Evolutionary conservation across 306 rosid genomes (phyloP).

Genomic region (Cicer pinnatifidum): DNA sequence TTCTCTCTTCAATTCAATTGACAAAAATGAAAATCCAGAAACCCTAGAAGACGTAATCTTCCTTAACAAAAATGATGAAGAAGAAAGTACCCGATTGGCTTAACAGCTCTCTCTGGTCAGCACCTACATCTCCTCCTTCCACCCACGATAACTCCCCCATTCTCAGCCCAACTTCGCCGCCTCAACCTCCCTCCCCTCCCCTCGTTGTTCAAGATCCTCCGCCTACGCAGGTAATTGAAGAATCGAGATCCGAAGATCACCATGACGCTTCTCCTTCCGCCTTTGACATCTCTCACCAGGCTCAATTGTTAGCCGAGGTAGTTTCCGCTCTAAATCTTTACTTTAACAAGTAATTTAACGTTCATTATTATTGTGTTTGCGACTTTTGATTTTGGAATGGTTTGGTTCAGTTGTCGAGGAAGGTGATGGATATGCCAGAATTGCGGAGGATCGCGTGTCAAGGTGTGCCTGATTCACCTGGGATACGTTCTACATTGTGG

Average conservation of each 20-base stretch:
- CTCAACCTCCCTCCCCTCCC: slow-evolving; percentile 58
- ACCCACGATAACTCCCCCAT: slow-evolving; percentile 42
- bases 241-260: slow-evolving; percentile 42
- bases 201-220: slow-evolving; percentile 51
- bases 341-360: background rate
- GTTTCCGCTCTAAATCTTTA: background rate
- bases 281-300: slow-evolving; percentile 77
- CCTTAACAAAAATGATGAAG: slow-evolving; percentile 59
- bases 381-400: slow-evolving; percentile 10
- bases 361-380: background rate
- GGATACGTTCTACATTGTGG: slow-evolving; percentile 94
- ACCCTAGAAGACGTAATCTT: slow-evolving; percentile 34
- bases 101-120: slow-evolving; percentile 92
- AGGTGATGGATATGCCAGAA: slow-evolving; percentile 70
- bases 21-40: slow-evolving; percentile 20
- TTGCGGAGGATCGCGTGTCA: slow-evolving; percentile 76
- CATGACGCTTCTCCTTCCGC: slow-evolving; percentile 52
- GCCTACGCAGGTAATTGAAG: slow-evolving; percentile 48
- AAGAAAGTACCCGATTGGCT: slow-evolving; percentile 98
- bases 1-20: background rate
- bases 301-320: slow-evolving; percentile 82
- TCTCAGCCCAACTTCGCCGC: slow-evolving; percentile 50
- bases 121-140: slow-evolving; percentile 49
- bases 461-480: slow-evolving; percentile 90
- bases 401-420: slow-evolving; percentile 61